Evolutionary conservation across 1,284 basidiomycete genomes (phyloP).

Genomic region (Phlebopus sp.): DNA sequence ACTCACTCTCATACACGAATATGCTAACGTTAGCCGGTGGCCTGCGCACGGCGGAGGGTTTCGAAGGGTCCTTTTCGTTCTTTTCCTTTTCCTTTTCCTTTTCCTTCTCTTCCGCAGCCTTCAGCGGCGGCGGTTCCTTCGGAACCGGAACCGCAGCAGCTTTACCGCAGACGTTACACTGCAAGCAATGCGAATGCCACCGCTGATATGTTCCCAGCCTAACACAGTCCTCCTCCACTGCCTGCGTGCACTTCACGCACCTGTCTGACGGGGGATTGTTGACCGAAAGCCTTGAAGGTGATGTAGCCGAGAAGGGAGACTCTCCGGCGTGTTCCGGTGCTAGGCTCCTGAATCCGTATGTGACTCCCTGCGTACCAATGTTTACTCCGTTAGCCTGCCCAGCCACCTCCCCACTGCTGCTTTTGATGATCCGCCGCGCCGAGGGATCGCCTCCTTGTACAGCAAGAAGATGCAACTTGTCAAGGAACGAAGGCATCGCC

Average conservation of each 20-base stretch:
- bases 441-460: constrained; percentile 83
- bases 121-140: constrained; percentile 46
- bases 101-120: constrained; percentile 41
- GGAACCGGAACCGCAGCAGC: constrained; percentile 61
- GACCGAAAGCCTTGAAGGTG: constrained; percentile 47
- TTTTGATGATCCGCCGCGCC: constrained; percentile 67
- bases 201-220: constrained; percentile 90
- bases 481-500: constrained; percentile 88
- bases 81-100: constrained; percentile 39
- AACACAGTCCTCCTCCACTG: constrained; percentile 97
- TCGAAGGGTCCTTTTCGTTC: constrained; percentile 49
- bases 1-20: constrained; percentile 73
- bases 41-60: constrained; percentile 61
- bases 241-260: constrained; percentile 85
- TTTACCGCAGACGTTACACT: constrained; percentile 80
- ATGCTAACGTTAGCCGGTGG: constrained; percentile 75
- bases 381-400: constrained; percentile 48
- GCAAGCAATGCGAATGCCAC: constrained; percentile 94
- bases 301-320: constrained; percentile 61
- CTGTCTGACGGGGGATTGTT: constrained; percentile 81
- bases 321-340: constrained; percentile 88
- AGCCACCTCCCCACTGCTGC: constrained; percentile 59
- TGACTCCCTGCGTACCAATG: constrained; percentile 73
- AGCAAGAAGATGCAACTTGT: constrained; percentile 88
- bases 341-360: constrained; percentile 86